Percentiles rank a stretch among this genome's conserved stretches.
Conservation (phyloP, 2,329 filamentous ascomycete genomes). For the Ampelomyces quisqualis region DNA sequence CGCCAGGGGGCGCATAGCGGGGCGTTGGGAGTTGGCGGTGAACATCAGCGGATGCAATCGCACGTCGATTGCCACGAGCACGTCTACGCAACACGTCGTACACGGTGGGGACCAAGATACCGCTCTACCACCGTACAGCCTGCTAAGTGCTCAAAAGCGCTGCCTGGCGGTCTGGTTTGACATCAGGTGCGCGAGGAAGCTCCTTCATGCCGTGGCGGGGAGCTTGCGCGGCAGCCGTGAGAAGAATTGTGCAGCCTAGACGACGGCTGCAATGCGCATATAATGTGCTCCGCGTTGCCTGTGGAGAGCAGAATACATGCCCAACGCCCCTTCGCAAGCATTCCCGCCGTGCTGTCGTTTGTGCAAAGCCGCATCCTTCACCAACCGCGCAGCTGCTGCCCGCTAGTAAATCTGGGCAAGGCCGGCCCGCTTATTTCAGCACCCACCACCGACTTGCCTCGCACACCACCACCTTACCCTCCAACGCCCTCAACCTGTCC, state of each 20-base stretch:
- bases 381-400: conserved; percentile 39
- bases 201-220: conserved; percentile 34
- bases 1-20: conserved; percentile 5
- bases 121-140: conserved; percentile 5
- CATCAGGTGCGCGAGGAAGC: conserved; percentile 23
- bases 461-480: conserved; percentile 43
- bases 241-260: conserved; percentile 33
- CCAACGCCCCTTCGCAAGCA: too few relatives aligned
- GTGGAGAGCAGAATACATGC: too few relatives aligned
- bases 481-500: conserved; percentile 29
- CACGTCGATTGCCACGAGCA: conserved; percentile 6
- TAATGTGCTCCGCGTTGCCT: conserved; percentile 16
- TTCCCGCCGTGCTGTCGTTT: conserved; percentile 12
- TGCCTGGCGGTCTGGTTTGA: conserved; percentile 33
- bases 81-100: conserved; percentile 23
- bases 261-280: conserved; percentile 9
- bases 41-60: conserved; percentile 33
- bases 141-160: conserved; percentile 31
- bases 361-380: conserved; percentile 30
- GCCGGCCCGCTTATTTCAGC: conserved; percentile 47
- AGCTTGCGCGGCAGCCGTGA: conserved; percentile 37
- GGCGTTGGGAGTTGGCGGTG: conserved; percentile 39
- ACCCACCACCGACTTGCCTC: conserved; percentile 44
- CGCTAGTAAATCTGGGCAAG: conserved; percentile 43
- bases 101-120: conserved; percentile 16